Base-by-base conservation (phyloP, 202 grass and related monocot genomes). In the Hordeum pubiflorum region DNA sequence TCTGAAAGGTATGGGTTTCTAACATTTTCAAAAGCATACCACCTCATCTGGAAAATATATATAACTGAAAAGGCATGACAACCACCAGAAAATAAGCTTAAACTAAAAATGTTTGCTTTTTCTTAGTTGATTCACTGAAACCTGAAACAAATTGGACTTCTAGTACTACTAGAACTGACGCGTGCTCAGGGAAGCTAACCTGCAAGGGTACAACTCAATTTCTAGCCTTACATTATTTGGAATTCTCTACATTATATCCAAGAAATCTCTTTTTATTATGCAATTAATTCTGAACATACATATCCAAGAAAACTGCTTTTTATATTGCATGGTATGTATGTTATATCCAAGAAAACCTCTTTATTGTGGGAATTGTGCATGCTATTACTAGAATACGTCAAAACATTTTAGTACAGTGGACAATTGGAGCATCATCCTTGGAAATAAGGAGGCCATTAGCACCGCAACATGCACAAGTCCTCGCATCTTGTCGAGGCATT, bases 1-100 rank as follows among this genome's bases (percentile, higher is more conserved):
- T 72, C 44, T 33, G 23, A 63, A 36, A 85, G 33, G 24, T 69
- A 22, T 74, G 6, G 9, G 26, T 69, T 72, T 50, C 39, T 43
- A 74, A 57, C 64, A 41, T n/a, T 71, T 73, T 74, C 34, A 65
- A 23, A 56, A 64, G 58, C 31, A 55, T 79, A 79, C 22, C 46
- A 64, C 40, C 2, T 56, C 10, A 22, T 17, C 15, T 65, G 4
- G 17, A 39, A 21, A 72, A 73, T 81, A 32, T 79, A 73, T 81
- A 32, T 18, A 80, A 38, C 13, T 27, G 10, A 58, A 43, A 58
- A 27, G 32, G 40, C 21, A 40, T 68, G 24, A 37, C 54, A 38
- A 41, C 10, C 57, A 59, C 21, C 22, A 27, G 14, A 63, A 62
- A 12, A 63, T 22, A 69, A 22, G 41, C 14, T 85, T 39, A 50